These are phyloP conservation scores for Salix suchowensis DNA, from an alignment of 345 rosid species.

Conservation along the genomic window DNA sequence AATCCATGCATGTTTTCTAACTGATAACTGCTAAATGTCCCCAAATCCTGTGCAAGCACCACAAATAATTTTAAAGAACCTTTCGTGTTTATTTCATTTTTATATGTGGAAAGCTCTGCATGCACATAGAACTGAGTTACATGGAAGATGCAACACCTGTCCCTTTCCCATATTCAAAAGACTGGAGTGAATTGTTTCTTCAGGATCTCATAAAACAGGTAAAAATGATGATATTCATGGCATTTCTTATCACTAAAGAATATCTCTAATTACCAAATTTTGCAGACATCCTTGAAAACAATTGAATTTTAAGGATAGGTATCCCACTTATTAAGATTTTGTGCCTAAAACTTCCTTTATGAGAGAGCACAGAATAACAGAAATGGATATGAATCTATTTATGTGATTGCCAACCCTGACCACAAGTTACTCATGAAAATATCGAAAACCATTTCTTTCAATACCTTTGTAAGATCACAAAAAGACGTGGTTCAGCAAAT, in stretches of 20 bases:
- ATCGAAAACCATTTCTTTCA: background rate
- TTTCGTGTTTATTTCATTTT: background rate
- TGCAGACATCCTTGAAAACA: background rate
- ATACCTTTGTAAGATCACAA: background rate
- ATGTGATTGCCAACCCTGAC: background rate
- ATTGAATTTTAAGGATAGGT: background rate
- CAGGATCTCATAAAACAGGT: background rate
- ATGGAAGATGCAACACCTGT: background rate
- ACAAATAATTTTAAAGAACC: background rate
- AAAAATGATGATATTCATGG: background rate
- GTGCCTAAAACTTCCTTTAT: background rate
- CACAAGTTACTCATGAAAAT: background rate
- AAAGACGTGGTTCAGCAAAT: background rate
- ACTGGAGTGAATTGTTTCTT: background rate
- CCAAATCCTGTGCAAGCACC: background rate
- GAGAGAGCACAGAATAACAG: background rate
- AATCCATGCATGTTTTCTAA: background rate
- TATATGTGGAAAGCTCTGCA: background rate
- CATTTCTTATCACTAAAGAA: background rate
- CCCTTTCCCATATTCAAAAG: background rate
- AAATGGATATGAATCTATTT: background rate
- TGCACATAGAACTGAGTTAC: background rate
- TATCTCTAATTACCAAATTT: background rate
- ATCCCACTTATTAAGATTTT: background rate
- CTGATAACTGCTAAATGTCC: conserved; percentile 2